Evolutionary conservation across 345 rosid species (phyloP).

Genomic region (Iberis pinnata): DNA sequence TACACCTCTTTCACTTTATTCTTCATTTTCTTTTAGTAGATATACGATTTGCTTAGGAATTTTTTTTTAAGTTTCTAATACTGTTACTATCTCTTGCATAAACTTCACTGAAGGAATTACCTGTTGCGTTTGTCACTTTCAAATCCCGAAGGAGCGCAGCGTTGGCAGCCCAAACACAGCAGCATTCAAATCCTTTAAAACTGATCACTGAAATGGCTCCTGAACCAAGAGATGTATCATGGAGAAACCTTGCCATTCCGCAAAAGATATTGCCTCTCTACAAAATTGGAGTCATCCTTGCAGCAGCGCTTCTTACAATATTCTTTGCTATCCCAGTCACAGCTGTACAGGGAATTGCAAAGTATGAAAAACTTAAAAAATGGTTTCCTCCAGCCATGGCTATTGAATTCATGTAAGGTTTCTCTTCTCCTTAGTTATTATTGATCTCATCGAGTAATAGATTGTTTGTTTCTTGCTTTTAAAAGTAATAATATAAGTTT

Average conservation of each 20-base stretch:
- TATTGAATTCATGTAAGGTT: slow-evolving; percentile 59
- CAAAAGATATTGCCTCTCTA: slow-evolving; percentile 42
- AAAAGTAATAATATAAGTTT: background rate
- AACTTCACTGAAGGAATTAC: slow-evolving; percentile 51
- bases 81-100: background rate
- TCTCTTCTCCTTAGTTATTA: background rate
- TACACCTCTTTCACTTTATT: too few species aligned
- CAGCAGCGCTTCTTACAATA: slow-evolving; percentile 63
- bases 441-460: background rate
- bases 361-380: slow-evolving; percentile 69
- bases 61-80: too few species aligned
- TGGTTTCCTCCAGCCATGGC: slow-evolving; percentile 89
- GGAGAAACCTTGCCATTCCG: slow-evolving; percentile 64
- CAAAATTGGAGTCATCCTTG: slow-evolving; percentile 63
- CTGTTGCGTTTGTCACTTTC: slow-evolving; percentile 77
- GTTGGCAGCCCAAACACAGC: slow-evolving; percentile 73
- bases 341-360: slow-evolving; percentile 93
- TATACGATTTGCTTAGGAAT: background rate
- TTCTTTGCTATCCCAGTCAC: slow-evolving; percentile 90
- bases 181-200: slow-evolving; percentile 65
- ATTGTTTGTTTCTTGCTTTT: slow-evolving; percentile 12
- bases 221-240: slow-evolving; percentile 72
- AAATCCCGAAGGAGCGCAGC: slow-evolving; percentile 67
- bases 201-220: slow-evolving; percentile 83
- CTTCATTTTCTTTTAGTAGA: too few species aligned